phyloP scores from a whole-genome alignment of 768 basidiomycete species.

The Gloeophyllum trabeum region DNA sequence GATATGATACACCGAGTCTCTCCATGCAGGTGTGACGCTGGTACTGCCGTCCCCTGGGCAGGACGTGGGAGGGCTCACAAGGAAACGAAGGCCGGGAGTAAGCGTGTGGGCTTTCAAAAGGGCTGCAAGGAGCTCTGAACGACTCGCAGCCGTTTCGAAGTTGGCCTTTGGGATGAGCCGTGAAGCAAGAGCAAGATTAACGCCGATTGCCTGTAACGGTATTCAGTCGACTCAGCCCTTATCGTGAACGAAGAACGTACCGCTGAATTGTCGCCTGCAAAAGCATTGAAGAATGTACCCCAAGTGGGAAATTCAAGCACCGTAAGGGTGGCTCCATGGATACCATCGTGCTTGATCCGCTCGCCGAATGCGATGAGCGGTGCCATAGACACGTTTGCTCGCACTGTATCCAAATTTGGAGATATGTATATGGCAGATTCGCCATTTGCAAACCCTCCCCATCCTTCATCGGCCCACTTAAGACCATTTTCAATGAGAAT shows the following conservation, averaged over 20 bases:
- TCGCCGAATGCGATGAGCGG: constrained; percentile 6
- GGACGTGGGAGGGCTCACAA: constrained; percentile 24
- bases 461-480: constrained; percentile 33
- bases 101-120: constrained; percentile 23
- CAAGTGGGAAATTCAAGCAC: constrained; percentile 31
- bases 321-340: constrained; percentile 13
- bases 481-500: constrained; percentile 26
- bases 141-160: constrained; percentile 21
- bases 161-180: constrained; percentile 29
- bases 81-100: constrained; percentile 29
- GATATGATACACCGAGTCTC: constrained; percentile 32
- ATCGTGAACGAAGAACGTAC: constrained; percentile 10
- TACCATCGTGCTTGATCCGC: constrained; percentile 1
- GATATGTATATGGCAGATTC: constrained; percentile 9
- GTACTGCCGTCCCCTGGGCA: constrained; percentile 23
- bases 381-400: constrained; percentile 4
- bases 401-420: constrained; percentile 4
- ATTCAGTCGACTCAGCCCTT: background rate
- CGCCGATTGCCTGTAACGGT: constrained; percentile 23
- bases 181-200: constrained; percentile 29
- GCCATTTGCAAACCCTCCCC: constrained; percentile 30
- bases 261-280: constrained; percentile 25
- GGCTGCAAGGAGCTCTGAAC: constrained; percentile 22
- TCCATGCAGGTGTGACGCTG: constrained; percentile 34
- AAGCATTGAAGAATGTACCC: constrained; percentile 26